Conservation (phyloP, 768 basidiomycete species). For the Ramaria sp. region DNA sequence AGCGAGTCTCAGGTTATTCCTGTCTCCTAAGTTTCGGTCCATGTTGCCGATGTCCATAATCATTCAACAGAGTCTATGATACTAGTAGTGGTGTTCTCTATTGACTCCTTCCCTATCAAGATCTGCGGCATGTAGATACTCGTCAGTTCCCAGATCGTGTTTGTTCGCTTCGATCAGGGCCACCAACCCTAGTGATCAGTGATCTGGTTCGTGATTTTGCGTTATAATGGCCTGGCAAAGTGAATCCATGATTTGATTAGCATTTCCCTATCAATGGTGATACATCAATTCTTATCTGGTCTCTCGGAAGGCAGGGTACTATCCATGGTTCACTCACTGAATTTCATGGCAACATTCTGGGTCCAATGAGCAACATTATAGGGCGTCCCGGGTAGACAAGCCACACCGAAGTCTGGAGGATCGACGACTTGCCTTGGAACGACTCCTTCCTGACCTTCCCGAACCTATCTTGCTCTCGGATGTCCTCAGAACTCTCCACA, state of each 20-base stretch:
- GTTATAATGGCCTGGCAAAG: slow-evolving; percentile 44
- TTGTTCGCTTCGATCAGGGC: slow-evolving; percentile 20
- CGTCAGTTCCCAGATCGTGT: too few species aligned
- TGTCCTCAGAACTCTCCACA: slow-evolving; percentile 49
- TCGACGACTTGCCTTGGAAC: slow-evolving; percentile 34
- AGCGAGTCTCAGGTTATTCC: background rate
- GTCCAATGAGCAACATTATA: slow-evolving; percentile 69
- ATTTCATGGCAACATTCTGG: slow-evolving; percentile 39
- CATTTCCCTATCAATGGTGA: slow-evolving; percentile 10
- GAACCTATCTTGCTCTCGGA: slow-evolving; percentile 53
- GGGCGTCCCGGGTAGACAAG: slow-evolving; percentile 46
- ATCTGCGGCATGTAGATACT: slow-evolving; percentile 60
- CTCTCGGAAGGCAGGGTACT: slow-evolving; percentile 49
- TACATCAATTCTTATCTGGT: slow-evolving; percentile 7
- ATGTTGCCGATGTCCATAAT: slow-evolving; percentile 82
- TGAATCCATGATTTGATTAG: slow-evolving; percentile 86
- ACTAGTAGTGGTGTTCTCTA: slow-evolving; percentile 63
- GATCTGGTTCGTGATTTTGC: slow-evolving; percentile 60
- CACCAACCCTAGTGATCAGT: slow-evolving; percentile 54
- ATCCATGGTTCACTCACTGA: slow-evolving; percentile 87
- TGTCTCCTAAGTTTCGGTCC: slow-evolving; percentile 36
- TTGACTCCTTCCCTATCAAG: slow-evolving; percentile 49
- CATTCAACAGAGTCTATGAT: slow-evolving; percentile 81
- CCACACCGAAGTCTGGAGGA: slow-evolving; percentile 15
- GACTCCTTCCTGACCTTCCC: slow-evolving; percentile 57